phyloP scores from a whole-genome alignment of 768 basidiomycete genomes.

The Psilocybe cyanescens region DNA sequence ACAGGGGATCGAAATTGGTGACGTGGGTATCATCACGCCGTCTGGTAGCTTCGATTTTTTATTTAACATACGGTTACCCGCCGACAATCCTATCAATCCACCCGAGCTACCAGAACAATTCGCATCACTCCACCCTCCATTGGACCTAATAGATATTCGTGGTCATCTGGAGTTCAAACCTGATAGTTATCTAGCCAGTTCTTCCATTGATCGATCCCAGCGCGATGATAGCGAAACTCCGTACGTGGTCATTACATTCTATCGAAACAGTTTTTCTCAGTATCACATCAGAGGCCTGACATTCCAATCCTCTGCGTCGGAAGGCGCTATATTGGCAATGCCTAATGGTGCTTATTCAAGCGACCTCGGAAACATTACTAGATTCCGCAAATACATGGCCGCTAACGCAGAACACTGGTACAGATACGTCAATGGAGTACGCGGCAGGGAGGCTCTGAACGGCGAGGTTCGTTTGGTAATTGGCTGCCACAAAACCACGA shows the following conservation, averaged over 20 bases:
- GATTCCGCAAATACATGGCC: conserved; percentile 7
- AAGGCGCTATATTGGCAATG: conserved; percentile 21
- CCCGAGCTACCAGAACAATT: conserved; percentile 10
- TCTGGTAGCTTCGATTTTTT: conserved; percentile 34
- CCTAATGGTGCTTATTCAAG: conserved; percentile 15
- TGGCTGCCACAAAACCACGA: conserved; percentile 17
- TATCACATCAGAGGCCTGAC: not conserved
- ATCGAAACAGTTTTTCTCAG: not conserved
- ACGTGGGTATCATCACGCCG: conserved; percentile 39
- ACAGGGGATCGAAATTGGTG: conserved; percentile 36
- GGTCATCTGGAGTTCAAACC: conserved; percentile 11
- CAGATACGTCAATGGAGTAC: conserved; percentile 14
- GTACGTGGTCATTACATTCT: conserved; percentile 10
- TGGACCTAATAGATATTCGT: conserved; percentile 5
- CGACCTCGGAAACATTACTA: conserved; percentile 1
- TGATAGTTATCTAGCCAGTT: conserved; percentile 12
- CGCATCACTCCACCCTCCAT: conserved; percentile 4
- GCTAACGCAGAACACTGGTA: conserved; percentile 19
- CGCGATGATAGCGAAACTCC: not conserved
- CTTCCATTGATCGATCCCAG: not conserved
- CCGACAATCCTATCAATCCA: conserved; percentile 17
- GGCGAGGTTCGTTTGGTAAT: conserved; percentile 23
- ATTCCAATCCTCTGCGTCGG: conserved; percentile 12
- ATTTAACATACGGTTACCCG: conserved; percentile 21
- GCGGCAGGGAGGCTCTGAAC: conserved; percentile 18